Percentiles rank a stretch among this genome's conserved stretches.
Evolutionary conservation across 192 early-diverging fungal species (phyloP).

Genomic region (Dimargaris cristalligena): DNA sequence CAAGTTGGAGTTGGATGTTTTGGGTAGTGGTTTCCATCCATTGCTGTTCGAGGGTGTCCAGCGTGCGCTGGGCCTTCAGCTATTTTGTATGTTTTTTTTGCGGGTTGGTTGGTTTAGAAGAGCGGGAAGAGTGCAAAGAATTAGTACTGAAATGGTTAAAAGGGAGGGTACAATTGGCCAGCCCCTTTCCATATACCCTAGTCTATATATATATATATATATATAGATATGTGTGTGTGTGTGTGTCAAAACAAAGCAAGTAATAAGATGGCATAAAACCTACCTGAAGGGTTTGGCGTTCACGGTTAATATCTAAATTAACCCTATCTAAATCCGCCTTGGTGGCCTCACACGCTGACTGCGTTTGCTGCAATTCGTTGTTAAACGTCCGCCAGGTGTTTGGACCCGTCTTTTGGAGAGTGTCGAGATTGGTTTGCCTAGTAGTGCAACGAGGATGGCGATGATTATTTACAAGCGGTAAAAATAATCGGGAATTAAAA

Average conservation of each 20-base stretch:
- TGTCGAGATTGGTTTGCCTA: not conserved
- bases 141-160: no score
- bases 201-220: no score
- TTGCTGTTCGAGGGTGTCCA: not conserved
- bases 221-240: no score
- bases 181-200: no score
- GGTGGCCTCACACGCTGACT: not conserved
- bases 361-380: not conserved
- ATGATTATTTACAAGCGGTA: not conserved
- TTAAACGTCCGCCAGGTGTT: not conserved
- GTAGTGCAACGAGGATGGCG: not conserved
- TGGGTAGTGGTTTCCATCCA: not conserved
- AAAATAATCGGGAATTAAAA: no score
- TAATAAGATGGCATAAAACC: no score
- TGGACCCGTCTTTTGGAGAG: not conserved
- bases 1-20: not conserved
- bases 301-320: not conserved
- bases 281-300: not conserved
- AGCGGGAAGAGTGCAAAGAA: no score
- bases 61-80: not conserved
- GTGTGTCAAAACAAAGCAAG: no score
- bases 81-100: no score
- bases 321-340: not conserved
- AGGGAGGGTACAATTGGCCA: no score
- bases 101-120: no score